Conservation (phyloP, 23 red algal species). For the Cyanidioschyzon merolae region DNA sequence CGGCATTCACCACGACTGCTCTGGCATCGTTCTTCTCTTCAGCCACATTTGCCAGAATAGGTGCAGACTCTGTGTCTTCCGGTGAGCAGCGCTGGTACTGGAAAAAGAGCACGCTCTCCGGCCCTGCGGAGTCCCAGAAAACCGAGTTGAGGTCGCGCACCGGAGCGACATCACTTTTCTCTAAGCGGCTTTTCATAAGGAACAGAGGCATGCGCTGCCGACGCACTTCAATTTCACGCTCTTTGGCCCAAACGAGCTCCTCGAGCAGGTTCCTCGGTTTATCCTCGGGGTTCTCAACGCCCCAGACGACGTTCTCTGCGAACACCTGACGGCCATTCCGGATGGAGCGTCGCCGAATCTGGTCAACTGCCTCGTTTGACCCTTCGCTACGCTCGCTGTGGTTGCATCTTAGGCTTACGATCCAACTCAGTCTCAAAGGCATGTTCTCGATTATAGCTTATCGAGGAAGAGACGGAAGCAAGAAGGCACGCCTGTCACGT, state of each 20-base stretch:
- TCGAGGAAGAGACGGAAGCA: no score
- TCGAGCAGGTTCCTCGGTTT: neutral
- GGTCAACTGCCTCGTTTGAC: neutral
- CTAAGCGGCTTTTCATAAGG: slow-evolving; percentile 5
- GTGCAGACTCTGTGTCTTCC: neutral
- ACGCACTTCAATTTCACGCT: neutral
- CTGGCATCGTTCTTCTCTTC: neutral
- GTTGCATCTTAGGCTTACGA: neutral
- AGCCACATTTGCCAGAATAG: neutral
- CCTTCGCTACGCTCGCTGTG: neutral
- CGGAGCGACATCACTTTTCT: neutral
- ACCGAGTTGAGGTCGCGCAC: neutral
- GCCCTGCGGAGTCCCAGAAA: neutral
- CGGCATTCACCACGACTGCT: neutral
- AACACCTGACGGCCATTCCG: neutral
- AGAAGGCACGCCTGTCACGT: no score
- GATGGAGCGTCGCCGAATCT: neutral
- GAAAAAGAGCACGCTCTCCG: neutral
- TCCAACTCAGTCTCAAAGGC: no score
- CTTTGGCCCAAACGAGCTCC: slow-evolving; percentile 12
- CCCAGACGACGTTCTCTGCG: neutral
- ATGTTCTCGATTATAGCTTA: no score
- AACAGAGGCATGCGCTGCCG: slow-evolving; percentile 5
- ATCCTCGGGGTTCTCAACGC: neutral
- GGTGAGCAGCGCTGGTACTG: neutral